A percentile compares a stretch with the other conserved stretches of the same genome.
phyloP scores from a whole-genome alignment of 495 filamentous ascomycete species.

The Neurospora sublineolata region DNA sequence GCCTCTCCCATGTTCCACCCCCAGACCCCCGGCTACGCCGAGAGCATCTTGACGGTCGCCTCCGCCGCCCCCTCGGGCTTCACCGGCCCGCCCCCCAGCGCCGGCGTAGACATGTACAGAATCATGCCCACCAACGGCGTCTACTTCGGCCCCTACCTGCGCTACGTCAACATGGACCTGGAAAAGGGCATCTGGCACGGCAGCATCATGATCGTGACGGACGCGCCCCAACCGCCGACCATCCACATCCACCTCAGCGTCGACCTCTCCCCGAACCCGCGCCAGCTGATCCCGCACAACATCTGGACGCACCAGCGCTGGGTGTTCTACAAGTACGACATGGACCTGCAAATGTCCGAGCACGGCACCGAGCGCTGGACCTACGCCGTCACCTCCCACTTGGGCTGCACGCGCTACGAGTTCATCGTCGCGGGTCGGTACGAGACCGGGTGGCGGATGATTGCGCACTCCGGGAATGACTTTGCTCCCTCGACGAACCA shows the following conservation, averaged over 20 bases:
- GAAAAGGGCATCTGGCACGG: slow-evolving; percentile 86
- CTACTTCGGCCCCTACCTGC: slow-evolving; percentile 91
- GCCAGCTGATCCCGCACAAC: slow-evolving; percentile 71
- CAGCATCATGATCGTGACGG: slow-evolving; percentile 64
- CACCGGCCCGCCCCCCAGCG: slow-evolving; percentile 70
- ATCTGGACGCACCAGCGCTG: slow-evolving; percentile 86
- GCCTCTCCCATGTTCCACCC: slow-evolving; percentile 66
- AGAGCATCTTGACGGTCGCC: slow-evolving; percentile 67
- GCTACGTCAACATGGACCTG: slow-evolving; percentile 95
- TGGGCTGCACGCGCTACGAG: slow-evolving; percentile 93
- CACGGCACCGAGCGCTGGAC: slow-evolving; percentile 79
- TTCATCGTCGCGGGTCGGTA: slow-evolving; percentile 88
- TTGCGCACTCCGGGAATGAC: slow-evolving; percentile 90
- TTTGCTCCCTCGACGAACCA: slow-evolving; percentile 78
- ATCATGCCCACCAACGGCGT: slow-evolving; percentile 91
- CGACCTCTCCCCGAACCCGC: slow-evolving; percentile 86
- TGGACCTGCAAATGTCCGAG: slow-evolving; percentile 87
- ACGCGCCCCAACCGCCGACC: slow-evolving; percentile 86
- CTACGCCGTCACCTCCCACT: slow-evolving; percentile 92
- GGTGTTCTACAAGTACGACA: slow-evolving; percentile 92
- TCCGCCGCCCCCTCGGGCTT: slow-evolving; percentile 66
- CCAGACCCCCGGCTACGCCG: slow-evolving; percentile 58
- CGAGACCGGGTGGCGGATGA: slow-evolving; percentile 93
- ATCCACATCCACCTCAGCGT: slow-evolving; percentile 89
- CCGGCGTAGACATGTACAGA: slow-evolving; percentile 87